These are phyloP conservation scores for Eucalyptus tenuipes DNA, from an alignment of 345 rosid species.

Conservation along the genomic window DNA sequence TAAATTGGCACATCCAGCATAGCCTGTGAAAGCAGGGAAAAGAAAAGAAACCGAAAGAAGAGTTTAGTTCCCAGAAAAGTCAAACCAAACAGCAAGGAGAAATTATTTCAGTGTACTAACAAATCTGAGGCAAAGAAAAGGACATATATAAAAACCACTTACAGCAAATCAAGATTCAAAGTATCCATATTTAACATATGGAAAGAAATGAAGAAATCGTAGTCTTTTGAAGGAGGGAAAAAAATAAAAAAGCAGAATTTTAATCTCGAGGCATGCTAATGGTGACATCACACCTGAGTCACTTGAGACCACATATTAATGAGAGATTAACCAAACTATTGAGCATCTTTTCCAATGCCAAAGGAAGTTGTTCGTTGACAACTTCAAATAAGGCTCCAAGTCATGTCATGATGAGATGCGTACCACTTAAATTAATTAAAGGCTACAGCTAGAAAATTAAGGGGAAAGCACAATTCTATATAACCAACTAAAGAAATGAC, in stretches of 20 bases:
- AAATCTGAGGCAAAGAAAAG: not conserved
- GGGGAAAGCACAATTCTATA: not conserved
- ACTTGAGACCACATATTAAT: not conserved
- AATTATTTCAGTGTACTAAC: not conserved
- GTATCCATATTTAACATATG: not conserved
- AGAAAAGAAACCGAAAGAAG: not conserved
- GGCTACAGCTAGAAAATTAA: not conserved
- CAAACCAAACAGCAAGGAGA: not conserved
- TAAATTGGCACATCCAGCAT: slow-evolving; percentile 86
- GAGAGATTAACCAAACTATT: not conserved
- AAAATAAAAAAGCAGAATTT: not conserved
- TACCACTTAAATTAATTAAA: not conserved
- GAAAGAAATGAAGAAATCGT: not conserved
- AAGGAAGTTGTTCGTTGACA: not conserved
- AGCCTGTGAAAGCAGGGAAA: slow-evolving; percentile 24
- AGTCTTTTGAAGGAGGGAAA: not conserved
- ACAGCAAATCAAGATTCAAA: not conserved
- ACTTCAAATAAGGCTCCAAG: not conserved
- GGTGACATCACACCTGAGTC: not conserved
- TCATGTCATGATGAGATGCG: not conserved
- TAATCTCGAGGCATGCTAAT: not conserved
- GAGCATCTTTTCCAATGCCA: not conserved
- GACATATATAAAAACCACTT: not conserved
- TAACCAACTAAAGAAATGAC: not conserved
- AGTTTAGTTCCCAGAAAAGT: not conserved